Conservation (phyloP, 225 moss, liverwort and hornwort genomes). For the Bryum argenteum region DNA sequence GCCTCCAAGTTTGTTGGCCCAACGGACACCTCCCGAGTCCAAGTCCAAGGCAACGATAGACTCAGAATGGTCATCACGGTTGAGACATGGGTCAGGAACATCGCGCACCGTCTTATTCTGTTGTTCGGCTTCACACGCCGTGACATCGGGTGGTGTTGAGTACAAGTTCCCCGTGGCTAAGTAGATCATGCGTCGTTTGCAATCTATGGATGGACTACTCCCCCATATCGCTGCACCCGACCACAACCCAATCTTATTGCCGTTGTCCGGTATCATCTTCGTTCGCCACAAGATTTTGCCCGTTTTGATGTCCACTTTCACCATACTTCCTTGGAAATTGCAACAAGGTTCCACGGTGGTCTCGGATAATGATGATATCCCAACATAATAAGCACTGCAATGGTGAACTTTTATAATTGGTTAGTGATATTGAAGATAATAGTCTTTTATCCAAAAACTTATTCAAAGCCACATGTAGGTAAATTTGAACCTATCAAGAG, state of each 20-base stretch:
- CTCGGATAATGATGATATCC: not conserved
- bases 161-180: conserved; percentile 10
- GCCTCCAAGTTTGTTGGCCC: not conserved
- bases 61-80: not conserved
- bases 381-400: not conserved
- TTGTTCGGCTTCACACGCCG: not conserved
- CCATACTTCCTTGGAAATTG: conserved; percentile 3
- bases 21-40: not conserved
- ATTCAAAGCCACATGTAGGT: too few species aligned
- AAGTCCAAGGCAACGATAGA: not conserved
- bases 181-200: not conserved
- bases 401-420: not conserved
- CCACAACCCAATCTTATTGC: not conserved
- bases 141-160: not conserved
- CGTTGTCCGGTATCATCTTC: not conserved
- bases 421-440: too few species aligned
- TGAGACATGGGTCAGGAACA: not conserved
- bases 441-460: too few species aligned
- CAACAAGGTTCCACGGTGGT: not conserved
- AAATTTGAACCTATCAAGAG: too few species aligned
- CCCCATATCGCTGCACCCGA: not conserved
- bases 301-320: conserved; percentile 4
- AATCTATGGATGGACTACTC: conserved; percentile 13
- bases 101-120: conserved; percentile 7
- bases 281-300: conserved; percentile 14